Percentiles rank a stretch among this genome's conserved stretches.
phyloP scores from a whole-genome alignment of 108 stramenopile species.

The Conticribra weissflogii region DNA sequence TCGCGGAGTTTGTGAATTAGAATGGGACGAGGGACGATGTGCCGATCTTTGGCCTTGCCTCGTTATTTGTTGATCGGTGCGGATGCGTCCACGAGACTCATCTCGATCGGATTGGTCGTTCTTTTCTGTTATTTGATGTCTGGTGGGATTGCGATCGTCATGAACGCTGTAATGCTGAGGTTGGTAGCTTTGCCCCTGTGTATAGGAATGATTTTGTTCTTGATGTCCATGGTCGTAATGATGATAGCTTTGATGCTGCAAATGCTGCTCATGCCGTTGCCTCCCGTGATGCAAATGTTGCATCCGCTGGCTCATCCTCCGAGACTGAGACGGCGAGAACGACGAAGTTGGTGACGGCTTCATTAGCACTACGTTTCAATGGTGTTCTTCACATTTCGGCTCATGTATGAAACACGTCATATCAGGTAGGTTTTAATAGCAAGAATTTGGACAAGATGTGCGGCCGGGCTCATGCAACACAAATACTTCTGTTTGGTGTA shows the following conservation, averaged over 20 bases:
- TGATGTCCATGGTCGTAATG: neutral
- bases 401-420: too few relatives aligned
- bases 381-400: too few relatives aligned
- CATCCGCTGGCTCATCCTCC: neutral
- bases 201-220: neutral
- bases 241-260: neutral
- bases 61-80: neutral
- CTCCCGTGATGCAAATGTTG: neutral
- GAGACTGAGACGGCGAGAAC: neutral
- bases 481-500: too few relatives aligned
- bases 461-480: too few relatives aligned
- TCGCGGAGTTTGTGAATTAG: conserved; percentile 22
- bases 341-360: neutral
- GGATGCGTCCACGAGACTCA: neutral
- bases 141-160: too few relatives aligned
- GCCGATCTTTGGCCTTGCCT: neutral
- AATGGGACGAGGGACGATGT: conserved; percentile 5
- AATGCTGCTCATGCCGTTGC: neutral
- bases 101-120: neutral
- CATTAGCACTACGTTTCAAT: neutral
- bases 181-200: neutral
- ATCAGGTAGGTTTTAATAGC: too few relatives aligned
- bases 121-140: neutral
- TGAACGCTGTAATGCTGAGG: neutral
- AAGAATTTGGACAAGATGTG: too few relatives aligned